These are phyloP conservation scores for Malus hybrid DNA, from an alignment of 331 rosid genomes.

Conservation along the genomic window DNA sequence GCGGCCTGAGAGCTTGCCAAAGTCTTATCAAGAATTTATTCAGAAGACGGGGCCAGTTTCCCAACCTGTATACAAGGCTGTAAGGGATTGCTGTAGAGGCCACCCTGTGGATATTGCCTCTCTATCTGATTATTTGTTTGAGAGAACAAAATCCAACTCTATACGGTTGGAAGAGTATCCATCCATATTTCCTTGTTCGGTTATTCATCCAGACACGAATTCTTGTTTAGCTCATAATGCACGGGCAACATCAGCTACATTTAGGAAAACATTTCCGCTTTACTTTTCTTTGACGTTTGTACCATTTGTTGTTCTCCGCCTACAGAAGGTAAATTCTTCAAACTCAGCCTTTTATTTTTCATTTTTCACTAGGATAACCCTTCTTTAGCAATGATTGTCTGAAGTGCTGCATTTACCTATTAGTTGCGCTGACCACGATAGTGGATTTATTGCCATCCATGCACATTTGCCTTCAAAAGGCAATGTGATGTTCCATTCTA, in stretches of 20 bases:
- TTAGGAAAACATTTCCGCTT: slow-evolving; percentile 91
- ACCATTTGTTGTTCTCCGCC: slow-evolving; percentile 87
- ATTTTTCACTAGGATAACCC: background rate
- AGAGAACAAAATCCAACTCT: slow-evolving; percentile 36
- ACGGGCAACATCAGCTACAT: slow-evolving; percentile 75
- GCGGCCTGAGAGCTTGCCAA: slow-evolving; percentile 97
- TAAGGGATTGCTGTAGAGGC: slow-evolving; percentile 87
- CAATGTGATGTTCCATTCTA: no score
- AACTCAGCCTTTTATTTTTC: background rate
- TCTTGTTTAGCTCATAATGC: slow-evolving; percentile 75
- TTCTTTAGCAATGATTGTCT: background rate
- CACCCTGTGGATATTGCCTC: slow-evolving; percentile 57
- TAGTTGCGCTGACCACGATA: background rate
- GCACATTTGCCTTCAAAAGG: no score
- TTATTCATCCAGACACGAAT: slow-evolving; percentile 73
- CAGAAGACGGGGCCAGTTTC: slow-evolving; percentile 96
- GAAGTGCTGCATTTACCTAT: background rate
- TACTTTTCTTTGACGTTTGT: slow-evolving; percentile 97
- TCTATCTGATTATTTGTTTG: slow-evolving; percentile 65
- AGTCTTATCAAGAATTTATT: slow-evolving; percentile 84
- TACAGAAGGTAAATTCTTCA: slow-evolving; percentile 66
- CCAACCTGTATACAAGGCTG: slow-evolving; percentile 87
- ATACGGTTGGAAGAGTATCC: slow-evolving; percentile 78
- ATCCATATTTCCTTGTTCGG: slow-evolving; percentile 67
- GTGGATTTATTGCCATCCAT: no score